Conservation (phyloP, 106 monocot genomes). For the Apostasia shenzhenica region DNA sequence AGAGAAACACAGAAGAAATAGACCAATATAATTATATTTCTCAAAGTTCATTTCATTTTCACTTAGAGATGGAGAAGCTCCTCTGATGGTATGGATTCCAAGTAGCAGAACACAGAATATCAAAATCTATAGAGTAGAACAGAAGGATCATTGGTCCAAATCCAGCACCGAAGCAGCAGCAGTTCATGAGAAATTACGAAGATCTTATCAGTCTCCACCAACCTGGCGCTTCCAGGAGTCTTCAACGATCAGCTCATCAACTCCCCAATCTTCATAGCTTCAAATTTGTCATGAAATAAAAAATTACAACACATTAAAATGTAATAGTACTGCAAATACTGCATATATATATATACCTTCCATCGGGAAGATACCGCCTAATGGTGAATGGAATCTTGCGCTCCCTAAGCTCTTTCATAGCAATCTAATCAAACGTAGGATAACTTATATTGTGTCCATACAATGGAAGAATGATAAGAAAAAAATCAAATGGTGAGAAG, state of each 20-base stretch:
- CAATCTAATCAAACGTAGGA: constrained; percentile 39
- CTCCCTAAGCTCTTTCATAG: constrained; percentile 60
- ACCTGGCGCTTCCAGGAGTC: constrained; percentile 95
- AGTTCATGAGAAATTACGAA: too few relatives aligned
- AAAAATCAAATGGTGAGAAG: too few relatives aligned
- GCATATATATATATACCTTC: constrained; percentile 30
- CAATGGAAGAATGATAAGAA: too few relatives aligned
- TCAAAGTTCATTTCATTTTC: too few relatives aligned
- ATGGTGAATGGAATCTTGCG: constrained; percentile 77
- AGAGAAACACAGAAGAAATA: too few relatives aligned
- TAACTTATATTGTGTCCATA: not conserved
- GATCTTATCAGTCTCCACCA: constrained; percentile 48
- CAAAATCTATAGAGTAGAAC: too few relatives aligned
- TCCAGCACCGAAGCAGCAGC: too few relatives aligned
- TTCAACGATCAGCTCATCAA: constrained; percentile 94
- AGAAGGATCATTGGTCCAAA: too few relatives aligned
- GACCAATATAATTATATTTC: too few relatives aligned
- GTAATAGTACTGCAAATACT: not conserved
- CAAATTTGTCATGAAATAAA: not conserved
- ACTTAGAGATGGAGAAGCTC: too few relatives aligned
- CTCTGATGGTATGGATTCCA: too few relatives aligned
- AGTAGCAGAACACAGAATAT: too few relatives aligned
- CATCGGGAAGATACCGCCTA: constrained; percentile 67
- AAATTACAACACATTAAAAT: not conserved
- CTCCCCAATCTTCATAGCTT: constrained; percentile 96